phyloP scores from a whole-genome alignment of 2,329 filamentous ascomycete genomes.

The Ophiosphaerella herpotricha region DNA sequence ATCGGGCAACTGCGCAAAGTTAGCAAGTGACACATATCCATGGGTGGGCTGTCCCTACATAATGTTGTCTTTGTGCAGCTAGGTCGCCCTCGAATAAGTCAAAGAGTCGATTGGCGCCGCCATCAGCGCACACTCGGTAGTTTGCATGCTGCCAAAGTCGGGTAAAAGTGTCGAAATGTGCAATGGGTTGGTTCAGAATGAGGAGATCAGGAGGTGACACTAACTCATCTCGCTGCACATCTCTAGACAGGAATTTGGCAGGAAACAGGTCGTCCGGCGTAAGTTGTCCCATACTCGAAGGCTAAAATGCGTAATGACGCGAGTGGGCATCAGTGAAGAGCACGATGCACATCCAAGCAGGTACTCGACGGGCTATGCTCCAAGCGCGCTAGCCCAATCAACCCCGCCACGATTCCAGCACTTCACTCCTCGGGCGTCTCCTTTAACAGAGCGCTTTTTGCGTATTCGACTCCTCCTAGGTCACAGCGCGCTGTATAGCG shows the following conservation, averaged over 20 bases:
- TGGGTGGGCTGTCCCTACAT: slow-evolving; percentile 27
- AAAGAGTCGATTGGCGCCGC: slow-evolving; percentile 80
- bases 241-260: slow-evolving; percentile 32
- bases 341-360: slow-evolving; percentile 5
- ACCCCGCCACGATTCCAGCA: background rate
- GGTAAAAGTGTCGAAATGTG: slow-evolving; percentile 55
- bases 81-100: slow-evolving; percentile 49
- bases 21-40: slow-evolving; percentile 9
- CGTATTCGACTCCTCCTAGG: too few relatives aligned
- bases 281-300: slow-evolving; percentile 16
- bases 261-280: slow-evolving; percentile 24
- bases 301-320: background rate
- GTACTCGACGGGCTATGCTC: slow-evolving; percentile 4
- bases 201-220: slow-evolving; percentile 40
- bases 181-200: slow-evolving; percentile 53
- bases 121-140: slow-evolving; percentile 82
- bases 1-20: slow-evolving; percentile 48
- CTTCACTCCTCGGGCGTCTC: background rate
- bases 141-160: slow-evolving; percentile 59
- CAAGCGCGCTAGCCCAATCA: slow-evolving; percentile 3
- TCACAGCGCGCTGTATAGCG: too few relatives aligned
- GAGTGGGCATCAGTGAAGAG: slow-evolving; percentile 1
- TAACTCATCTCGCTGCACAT: slow-evolving; percentile 18
- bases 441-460: background rate
- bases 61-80: slow-evolving; percentile 27